Conservation (phyloP, 257 asterid genomes). For the Apocynum venetum region DNA sequence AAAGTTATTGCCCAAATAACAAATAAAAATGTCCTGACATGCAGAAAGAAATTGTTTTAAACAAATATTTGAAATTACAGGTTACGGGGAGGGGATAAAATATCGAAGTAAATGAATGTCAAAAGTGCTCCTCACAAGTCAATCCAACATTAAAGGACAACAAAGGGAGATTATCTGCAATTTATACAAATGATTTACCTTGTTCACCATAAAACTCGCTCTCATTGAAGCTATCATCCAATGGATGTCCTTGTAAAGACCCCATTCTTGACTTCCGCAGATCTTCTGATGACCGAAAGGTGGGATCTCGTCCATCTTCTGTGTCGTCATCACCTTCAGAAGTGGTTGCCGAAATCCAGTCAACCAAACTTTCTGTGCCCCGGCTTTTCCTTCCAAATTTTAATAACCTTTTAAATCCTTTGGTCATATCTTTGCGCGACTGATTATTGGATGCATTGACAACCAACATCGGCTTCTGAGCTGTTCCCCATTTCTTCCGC, state of each 20-base stretch:
- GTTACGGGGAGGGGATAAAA: background rate
- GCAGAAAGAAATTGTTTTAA: conserved; percentile 1
- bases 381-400: conserved; percentile 76
- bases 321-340: conserved; percentile 96
- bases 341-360: conserved; percentile 94
- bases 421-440: conserved; percentile 69
- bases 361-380: conserved; percentile 57
- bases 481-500: conserved; percentile 87
- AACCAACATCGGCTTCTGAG: conserved; percentile 56
- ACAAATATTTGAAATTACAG: background rate
- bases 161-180: background rate
- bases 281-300: conserved; percentile 73
- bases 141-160: background rate
- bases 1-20: background rate
- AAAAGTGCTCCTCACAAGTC: background rate
- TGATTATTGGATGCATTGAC: conserved; percentile 46
- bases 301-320: conserved; percentile 79
- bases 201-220: conserved; percentile 58
- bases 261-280: conserved; percentile 88
- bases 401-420: conserved; percentile 73
- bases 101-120: background rate
- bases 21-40: background rate
- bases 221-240: conserved; percentile 66
- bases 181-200: conserved; percentile 36
- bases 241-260: conserved; percentile 62